Evolutionary conservation across 2,329 filamentous ascomycete species (phyloP).

Genomic region (Thyridium curvatum): DNA sequence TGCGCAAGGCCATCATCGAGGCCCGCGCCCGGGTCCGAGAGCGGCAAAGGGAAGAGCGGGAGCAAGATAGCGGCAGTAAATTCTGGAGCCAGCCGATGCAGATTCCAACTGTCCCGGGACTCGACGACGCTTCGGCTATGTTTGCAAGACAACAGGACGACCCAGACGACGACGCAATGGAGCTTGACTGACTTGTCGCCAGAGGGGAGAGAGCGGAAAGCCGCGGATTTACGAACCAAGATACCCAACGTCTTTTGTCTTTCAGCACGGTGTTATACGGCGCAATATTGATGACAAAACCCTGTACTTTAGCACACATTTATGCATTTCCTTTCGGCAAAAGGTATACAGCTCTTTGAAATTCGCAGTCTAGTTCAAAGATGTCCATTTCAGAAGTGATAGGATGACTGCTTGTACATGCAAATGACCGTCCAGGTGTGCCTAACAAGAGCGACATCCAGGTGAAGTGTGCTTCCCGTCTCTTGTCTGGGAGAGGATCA

Average conservation of each 20-base stretch:
- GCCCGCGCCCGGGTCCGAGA: conserved; percentile 63
- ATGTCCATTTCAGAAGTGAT: too few species aligned
- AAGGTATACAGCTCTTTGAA: too few species aligned
- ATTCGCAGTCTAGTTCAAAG: too few species aligned
- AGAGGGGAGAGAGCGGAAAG: background rate
- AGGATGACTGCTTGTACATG: too few species aligned
- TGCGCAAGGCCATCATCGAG: conserved; percentile 79
- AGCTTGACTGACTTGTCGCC: conserved; percentile 42
- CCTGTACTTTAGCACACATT: too few species aligned
- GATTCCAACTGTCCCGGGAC: conserved; percentile 6
- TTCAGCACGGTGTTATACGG: conserved; percentile 8
- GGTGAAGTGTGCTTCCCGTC: too few species aligned
- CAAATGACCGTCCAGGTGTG: too few species aligned
- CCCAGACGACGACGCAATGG: conserved; percentile 60
- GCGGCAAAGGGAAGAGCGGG: conserved; percentile 37
- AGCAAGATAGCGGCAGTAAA: conserved; percentile 9
- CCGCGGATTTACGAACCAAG: conserved; percentile 2
- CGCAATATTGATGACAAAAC: background rate
- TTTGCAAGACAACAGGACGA: conserved; percentile 28
- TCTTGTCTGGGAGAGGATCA: too few species aligned
- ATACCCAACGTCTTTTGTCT: conserved; percentile 11
- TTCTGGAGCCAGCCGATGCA: conserved; percentile 4
- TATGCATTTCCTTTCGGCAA: too few species aligned
- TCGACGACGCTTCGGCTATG: too few species aligned
- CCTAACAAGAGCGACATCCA: too few species aligned